Evolutionary conservation across 1,284 basidiomycete species (phyloP).

Genomic region (Tausonia pullulans): DNA sequence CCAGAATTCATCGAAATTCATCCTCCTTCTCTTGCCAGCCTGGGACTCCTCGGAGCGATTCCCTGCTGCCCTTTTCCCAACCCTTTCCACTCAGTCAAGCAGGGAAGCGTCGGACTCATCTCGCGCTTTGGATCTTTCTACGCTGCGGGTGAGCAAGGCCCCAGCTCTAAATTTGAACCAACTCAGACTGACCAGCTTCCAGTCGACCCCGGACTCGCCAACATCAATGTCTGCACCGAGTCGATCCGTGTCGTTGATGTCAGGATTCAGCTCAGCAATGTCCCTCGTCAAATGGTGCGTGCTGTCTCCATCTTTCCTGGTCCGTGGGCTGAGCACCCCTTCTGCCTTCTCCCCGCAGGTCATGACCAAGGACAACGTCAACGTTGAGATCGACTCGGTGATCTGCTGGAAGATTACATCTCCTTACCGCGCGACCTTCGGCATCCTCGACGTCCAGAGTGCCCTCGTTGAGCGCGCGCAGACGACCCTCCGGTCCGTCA

Average conservation of each 20-base stretch:
- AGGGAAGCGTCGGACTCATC: conserved; percentile 84
- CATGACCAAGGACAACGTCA: conserved; percentile 55
- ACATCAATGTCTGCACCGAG: conserved; percentile 89
- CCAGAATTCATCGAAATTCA: neutral
- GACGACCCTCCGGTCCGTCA: conserved; percentile 88
- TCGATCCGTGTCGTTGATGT: conserved; percentile 69
- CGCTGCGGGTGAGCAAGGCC: conserved; percentile 38
- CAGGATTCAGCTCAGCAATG: conserved; percentile 81
- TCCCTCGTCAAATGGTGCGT: conserved; percentile 68
- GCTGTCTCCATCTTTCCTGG: neutral
- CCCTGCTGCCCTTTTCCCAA: conserved; percentile 67
- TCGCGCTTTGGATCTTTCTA: conserved; percentile 92
- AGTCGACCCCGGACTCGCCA: conserved; percentile 82
- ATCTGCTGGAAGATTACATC: conserved; percentile 63
- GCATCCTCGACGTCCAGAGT: conserved; percentile 74
- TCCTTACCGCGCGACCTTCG: conserved; percentile 71
- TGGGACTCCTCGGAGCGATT: conserved; percentile 62
- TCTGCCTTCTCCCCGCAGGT: conserved; percentile 51
- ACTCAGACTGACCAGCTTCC: conserved; percentile 30
- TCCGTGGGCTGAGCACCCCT: neutral
- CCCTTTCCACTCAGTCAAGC: conserved; percentile 41
- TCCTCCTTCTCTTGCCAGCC: conserved; percentile 22
- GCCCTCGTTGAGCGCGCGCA: conserved; percentile 88
- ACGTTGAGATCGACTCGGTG: conserved; percentile 53
- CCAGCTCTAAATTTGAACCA: neutral